Conservation (phyloP, 805 yeast species). For the Kodamaea hsintzibuensis region DNA sequence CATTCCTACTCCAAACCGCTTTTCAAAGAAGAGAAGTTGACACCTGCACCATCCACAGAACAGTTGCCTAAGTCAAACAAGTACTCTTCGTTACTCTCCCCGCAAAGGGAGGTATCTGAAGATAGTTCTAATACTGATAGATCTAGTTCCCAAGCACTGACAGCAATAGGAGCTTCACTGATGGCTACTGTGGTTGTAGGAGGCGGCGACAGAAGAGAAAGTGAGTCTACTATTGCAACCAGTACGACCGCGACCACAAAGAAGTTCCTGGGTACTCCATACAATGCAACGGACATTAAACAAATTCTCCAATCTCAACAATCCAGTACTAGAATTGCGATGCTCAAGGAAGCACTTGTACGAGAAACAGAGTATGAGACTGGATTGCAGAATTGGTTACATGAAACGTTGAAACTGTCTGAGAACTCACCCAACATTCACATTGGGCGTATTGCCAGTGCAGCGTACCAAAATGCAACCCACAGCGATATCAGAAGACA, state of each 20-base stretch:
- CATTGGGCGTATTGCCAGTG: conserved; percentile 57
- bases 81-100: conserved; percentile 17
- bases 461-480: conserved; percentile 66
- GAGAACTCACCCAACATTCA: conserved; percentile 36
- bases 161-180: neutral
- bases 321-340: conserved; percentile 42
- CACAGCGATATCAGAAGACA: conserved; percentile 52
- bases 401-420: conserved; percentile 42
- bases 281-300: conserved; percentile 44
- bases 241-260: conserved; percentile 1
- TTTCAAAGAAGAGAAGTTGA: conserved; percentile 28
- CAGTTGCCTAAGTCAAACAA: conserved; percentile 9
- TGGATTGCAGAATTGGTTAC: conserved; percentile 61
- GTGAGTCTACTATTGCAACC: neutral
- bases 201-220: neutral
- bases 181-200: neutral
- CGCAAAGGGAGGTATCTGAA: neutral
- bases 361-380: conserved; percentile 49
- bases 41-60: conserved; percentile 20
- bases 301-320: conserved; percentile 40
- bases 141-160: conserved; percentile 5
- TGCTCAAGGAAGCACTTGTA: conserved; percentile 42
- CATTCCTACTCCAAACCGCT: conserved; percentile 18
- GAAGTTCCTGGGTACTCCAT: conserved; percentile 12
- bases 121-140: neutral